A percentile compares a stretch with the other conserved stretches of the same genome.
These are phyloP conservation scores for Glutinoglossum americanum DNA, from an alignment of 495 filamentous ascomycete genomes.

Conservation along the genomic window DNA sequence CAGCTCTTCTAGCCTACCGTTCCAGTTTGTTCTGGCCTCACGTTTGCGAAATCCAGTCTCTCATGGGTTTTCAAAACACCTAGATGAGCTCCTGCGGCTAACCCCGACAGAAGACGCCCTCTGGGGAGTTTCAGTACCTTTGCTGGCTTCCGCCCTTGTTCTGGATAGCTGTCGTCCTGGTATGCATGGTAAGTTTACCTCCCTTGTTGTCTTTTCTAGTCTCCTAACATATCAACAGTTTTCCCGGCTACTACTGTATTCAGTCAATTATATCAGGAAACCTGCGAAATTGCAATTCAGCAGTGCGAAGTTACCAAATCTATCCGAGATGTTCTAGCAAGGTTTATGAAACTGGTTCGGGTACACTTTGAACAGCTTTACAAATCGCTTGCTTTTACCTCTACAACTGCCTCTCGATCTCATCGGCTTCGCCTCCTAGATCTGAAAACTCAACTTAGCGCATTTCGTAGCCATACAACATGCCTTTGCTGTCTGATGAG, in stretches of 20 bases:
- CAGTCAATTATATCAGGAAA: too few species aligned
- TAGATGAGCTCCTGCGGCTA: neutral
- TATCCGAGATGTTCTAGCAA: too few species aligned
- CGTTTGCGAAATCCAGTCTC: neutral
- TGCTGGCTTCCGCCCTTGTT: neutral
- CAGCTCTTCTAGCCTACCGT: neutral
- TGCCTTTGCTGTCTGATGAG: slow-evolving; percentile 9
- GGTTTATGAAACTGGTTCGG: too few species aligned
- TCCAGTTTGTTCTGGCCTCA: neutral
- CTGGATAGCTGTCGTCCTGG: neutral
- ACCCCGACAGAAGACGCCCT: neutral
- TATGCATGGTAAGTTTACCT: neutral
- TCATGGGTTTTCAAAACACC: neutral
- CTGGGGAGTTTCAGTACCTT: neutral
- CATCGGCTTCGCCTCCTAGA: too few species aligned
- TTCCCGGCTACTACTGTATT: too few species aligned
- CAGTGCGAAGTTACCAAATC: too few species aligned
- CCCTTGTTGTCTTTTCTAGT: neutral
- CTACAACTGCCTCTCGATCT: neutral
- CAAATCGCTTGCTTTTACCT: neutral
- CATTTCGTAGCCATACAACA: neutral
- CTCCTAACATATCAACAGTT: slow-evolving; percentile 8
- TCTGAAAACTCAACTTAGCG: neutral
- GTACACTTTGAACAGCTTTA: too few species aligned
- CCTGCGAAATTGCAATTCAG: too few species aligned